phyloP scores from a whole-genome alignment of 176 grass and related monocot species.

The Rhynchospora breviuscula region DNA sequence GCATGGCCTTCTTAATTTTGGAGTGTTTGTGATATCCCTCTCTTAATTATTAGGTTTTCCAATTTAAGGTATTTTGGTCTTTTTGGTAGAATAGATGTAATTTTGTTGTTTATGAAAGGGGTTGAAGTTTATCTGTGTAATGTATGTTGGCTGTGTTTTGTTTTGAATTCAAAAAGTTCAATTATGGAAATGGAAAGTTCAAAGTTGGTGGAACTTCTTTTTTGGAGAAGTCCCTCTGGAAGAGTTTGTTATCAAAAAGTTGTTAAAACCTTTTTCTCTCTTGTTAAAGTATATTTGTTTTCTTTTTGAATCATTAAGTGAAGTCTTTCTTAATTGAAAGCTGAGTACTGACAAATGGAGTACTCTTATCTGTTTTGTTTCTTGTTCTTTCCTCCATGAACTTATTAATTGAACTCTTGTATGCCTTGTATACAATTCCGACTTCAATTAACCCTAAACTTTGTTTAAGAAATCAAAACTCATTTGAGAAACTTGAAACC shows the following conservation, averaged over 20 bases:
- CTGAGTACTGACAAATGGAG: background rate
- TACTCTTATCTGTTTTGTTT: background rate
- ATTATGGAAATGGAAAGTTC: slow-evolving; percentile 13
- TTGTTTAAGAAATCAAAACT: background rate
- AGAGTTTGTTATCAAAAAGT: background rate
- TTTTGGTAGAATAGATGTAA: background rate
- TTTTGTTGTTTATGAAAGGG: background rate
- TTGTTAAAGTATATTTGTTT: background rate
- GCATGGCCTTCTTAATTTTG: background rate
- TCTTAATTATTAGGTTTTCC: background rate
- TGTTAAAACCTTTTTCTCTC: background rate
- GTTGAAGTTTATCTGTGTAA: slow-evolving; percentile 2
- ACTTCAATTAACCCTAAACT: background rate
- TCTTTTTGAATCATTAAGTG: background rate
- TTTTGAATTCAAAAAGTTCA: slow-evolving; percentile 17
- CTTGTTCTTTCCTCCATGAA: background rate
- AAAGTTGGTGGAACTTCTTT: background rate
- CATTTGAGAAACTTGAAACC: background rate
- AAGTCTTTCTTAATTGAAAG: background rate
- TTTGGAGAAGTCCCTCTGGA: background rate
- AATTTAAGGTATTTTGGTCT: background rate
- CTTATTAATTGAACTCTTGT: background rate
- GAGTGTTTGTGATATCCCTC: slow-evolving; percentile 6
- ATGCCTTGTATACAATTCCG: background rate
- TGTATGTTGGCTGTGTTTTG: background rate